Conservation (phyloP, 305 asterid genomes). For the Rubia balearica region DNA sequence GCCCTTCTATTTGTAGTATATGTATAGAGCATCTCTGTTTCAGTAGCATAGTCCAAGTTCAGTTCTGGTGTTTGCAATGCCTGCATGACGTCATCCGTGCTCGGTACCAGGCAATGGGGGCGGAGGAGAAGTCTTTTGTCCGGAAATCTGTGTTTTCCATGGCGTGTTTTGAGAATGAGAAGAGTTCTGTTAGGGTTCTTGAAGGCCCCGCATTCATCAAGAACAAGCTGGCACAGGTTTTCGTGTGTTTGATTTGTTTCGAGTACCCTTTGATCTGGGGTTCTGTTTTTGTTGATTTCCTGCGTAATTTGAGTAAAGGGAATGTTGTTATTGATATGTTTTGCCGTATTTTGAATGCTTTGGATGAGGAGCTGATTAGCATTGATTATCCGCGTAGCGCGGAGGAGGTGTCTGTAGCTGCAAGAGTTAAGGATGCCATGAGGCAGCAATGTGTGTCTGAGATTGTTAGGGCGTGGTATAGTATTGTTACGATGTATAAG, state of each 20-base stretch:
- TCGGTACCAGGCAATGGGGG: conserved; percentile 52
- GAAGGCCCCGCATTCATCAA: conserved; percentile 74
- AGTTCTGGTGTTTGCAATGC: conserved; percentile 94
- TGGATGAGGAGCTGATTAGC: conserved; percentile 85
- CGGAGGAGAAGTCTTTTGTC: conserved; percentile 63
- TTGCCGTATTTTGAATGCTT: conserved; percentile 63
- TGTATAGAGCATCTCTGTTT: conserved; percentile 66
- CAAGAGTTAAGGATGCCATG: conserved; percentile 83
- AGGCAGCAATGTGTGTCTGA: conserved; percentile 84
- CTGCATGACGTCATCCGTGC: conserved; percentile 58
- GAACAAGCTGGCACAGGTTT: conserved; percentile 92
- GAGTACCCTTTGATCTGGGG: conserved; percentile 86
- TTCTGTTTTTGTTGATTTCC: conserved; percentile 72
- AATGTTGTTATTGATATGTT: conserved; percentile 70
- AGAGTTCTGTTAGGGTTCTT: conserved; percentile 40
- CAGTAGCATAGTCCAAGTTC: conserved; percentile 63
- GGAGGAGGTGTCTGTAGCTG: conserved; percentile 55
- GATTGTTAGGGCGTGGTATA: conserved; percentile 72
- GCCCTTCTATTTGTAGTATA: conserved; percentile 62
- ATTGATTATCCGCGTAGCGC: conserved; percentile 64
- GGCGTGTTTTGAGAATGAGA: conserved; percentile 58
- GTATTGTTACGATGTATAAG: conserved; percentile 50
- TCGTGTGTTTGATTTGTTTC: conserved; percentile 61
- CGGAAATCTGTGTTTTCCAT: conserved; percentile 64
- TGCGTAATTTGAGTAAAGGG: conserved; percentile 64